These are phyloP conservation scores for Diplodia seriata DNA, from an alignment of 2,329 filamentous ascomycete species.

Conservation along the genomic window DNA sequence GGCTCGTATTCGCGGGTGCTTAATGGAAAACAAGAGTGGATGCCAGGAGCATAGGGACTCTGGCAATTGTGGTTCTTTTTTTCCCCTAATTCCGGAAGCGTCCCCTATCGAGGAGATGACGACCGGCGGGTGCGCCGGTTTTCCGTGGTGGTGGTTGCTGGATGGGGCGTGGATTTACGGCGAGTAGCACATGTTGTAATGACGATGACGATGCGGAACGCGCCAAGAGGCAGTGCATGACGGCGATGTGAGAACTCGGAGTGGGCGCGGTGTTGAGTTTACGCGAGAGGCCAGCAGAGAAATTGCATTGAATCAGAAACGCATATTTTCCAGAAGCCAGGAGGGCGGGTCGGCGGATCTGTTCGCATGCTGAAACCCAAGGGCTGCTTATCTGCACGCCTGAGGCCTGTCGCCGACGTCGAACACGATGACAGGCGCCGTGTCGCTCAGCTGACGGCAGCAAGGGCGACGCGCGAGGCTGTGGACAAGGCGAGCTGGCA, in stretches of 20 bases:
- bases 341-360: slow-evolving; percentile 10
- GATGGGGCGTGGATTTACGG: slow-evolving; percentile 12
- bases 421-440: not conserved
- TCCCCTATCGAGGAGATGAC: slow-evolving; percentile 27
- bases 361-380: slow-evolving; percentile 19
- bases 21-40: slow-evolving; percentile 3
- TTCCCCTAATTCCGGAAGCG: slow-evolving; percentile 24
- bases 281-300: slow-evolving; percentile 12
- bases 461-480: not conserved
- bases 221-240: slow-evolving; percentile 16
- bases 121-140: slow-evolving; percentile 1
- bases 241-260: not conserved
- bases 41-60: not conserved
- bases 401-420: not conserved
- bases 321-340: slow-evolving; percentile 23
- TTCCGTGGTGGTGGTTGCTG: not conserved
- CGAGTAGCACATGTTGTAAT: not conserved
- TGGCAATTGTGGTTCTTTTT: slow-evolving; percentile 12
- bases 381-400: slow-evolving; percentile 27
- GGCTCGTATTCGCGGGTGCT: not conserved
- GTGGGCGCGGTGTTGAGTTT: not conserved
- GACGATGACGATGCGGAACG: slow-evolving; percentile 8
- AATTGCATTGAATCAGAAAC: slow-evolving; percentile 8
- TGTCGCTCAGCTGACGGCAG: slow-evolving; percentile 21
- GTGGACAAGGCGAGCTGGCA: slow-evolving; percentile 8